A percentile compares a stretch with the other conserved stretches of the same genome.
Conservation (phyloP, 345 rosid species). For the Theobroma cacao region DNA sequence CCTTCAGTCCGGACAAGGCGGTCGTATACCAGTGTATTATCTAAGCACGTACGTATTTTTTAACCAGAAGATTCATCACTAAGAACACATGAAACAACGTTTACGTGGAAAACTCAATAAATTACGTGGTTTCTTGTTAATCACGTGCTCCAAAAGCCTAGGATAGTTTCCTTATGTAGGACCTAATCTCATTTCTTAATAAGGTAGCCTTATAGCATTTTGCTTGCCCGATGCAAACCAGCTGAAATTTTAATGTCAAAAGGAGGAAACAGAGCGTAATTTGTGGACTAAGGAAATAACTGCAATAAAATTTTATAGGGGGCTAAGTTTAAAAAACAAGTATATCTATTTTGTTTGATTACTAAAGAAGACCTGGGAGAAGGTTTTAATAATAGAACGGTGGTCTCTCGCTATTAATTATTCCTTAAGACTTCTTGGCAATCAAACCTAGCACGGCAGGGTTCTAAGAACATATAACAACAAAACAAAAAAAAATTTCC, state of each 20-base stretch:
- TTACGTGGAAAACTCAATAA: slow-evolving; percentile 7
- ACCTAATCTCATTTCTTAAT: slow-evolving; percentile 10
- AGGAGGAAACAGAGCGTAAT: neutral
- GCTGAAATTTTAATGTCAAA: neutral
- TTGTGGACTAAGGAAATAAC: slow-evolving; percentile 7
- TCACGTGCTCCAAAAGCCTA: neutral
- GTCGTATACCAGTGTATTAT: neutral
- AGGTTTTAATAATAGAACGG: neutral
- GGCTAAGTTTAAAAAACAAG: neutral
- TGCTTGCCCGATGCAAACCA: slow-evolving; percentile 5
- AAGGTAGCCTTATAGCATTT: neutral
- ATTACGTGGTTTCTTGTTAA: neutral
- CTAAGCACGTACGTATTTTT: slow-evolving; percentile 19
- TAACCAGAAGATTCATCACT: neutral
- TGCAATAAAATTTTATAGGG: neutral
- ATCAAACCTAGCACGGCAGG: slow-evolving; percentile 10
- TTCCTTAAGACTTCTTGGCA: neutral
- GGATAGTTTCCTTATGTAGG: neutral
- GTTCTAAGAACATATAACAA: neutral
- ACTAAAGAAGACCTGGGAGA: neutral
- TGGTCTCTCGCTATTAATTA: slow-evolving; percentile 6
- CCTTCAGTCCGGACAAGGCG: slow-evolving; percentile 18
- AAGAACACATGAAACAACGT: neutral
- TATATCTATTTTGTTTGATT: neutral
- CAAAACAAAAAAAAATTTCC: neutral